Conservation (phyloP, 2,329 filamentous ascomycete species). For the Penicillium sumatraense region DNA sequence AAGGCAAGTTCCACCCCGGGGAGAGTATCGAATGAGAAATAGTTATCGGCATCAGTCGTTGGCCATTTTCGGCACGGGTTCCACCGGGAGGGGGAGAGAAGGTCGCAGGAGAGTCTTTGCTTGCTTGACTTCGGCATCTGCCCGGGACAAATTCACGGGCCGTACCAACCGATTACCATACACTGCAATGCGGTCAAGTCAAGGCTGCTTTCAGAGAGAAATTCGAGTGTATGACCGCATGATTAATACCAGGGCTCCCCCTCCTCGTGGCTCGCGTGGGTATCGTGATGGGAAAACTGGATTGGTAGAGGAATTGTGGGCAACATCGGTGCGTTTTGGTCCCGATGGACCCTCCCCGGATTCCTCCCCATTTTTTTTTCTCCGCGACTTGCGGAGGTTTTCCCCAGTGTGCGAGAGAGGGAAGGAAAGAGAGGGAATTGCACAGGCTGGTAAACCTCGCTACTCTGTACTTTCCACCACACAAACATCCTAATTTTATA, state of each 20-base stretch:
- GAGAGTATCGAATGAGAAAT: constrained; percentile 11
- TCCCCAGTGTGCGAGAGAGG: no score
- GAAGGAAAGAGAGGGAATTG: no score
- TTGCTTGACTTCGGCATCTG: constrained; percentile 9
- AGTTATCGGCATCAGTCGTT: constrained; percentile 6
- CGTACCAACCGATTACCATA: constrained; percentile 4
- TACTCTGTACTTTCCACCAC: no score
- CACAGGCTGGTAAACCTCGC: no score
- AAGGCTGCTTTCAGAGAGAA: constrained; percentile 9
- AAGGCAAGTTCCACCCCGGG: not conserved
- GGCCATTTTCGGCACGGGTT: constrained; percentile 11
- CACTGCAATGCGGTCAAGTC: not conserved
- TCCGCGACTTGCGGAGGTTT: not conserved
- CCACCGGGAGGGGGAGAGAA: constrained; percentile 8
- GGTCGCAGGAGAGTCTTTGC: not conserved
- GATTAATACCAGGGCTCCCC: constrained; percentile 5
- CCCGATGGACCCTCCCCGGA: constrained; percentile 16
- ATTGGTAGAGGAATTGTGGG: not conserved
- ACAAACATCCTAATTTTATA: no score
- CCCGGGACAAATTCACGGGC: constrained; percentile 10
- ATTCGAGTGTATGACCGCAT: constrained; percentile 11
- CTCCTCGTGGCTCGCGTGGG: constrained; percentile 15
- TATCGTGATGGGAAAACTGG: not conserved
- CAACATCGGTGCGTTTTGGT: constrained; percentile 2
- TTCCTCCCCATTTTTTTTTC: constrained; percentile 10